Conservation (phyloP, 2,329 filamentous ascomycete species). For the Cytospora paraplurivora region DNA sequence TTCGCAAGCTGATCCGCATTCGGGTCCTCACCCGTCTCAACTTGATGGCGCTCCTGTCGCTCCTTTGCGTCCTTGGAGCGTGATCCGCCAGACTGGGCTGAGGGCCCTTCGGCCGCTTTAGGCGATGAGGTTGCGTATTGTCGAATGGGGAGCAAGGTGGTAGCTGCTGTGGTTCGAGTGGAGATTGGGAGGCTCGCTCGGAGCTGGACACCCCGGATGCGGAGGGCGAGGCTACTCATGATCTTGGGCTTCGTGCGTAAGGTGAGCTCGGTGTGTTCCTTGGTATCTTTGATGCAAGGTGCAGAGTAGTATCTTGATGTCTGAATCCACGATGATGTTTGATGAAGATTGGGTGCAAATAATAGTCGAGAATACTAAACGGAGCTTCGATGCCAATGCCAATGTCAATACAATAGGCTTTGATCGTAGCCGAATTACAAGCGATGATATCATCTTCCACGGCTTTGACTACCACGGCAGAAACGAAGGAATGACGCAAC, state of each 20-base stretch:
- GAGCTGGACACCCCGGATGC: slow-evolving; percentile 18
- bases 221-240: slow-evolving; percentile 26
- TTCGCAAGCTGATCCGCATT: slow-evolving; percentile 32
- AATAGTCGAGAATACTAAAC: neutral
- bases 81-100: slow-evolving; percentile 36
- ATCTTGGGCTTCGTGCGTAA: slow-evolving; percentile 18
- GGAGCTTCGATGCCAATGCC: neutral
- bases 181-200: neutral
- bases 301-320: neutral
- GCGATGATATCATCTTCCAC: slow-evolving; percentile 25
- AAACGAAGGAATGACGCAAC: slow-evolving; percentile 26
- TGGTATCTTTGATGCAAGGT: neutral
- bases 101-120: slow-evolving; percentile 33
- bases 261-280: slow-evolving; percentile 11
- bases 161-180: neutral
- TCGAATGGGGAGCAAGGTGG: neutral
- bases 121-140: slow-evolving; percentile 32
- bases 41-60: slow-evolving; percentile 21
- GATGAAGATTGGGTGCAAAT: neutral
- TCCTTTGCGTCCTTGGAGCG: slow-evolving; percentile 43
- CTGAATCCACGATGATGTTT: neutral
- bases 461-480: neutral
- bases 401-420: neutral
- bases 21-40: slow-evolving; percentile 34
- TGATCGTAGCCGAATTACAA: neutral